Evolutionary conservation across 768 basidiomycete genomes (phyloP).

Genomic region (Crassisporium funariophilum): DNA sequence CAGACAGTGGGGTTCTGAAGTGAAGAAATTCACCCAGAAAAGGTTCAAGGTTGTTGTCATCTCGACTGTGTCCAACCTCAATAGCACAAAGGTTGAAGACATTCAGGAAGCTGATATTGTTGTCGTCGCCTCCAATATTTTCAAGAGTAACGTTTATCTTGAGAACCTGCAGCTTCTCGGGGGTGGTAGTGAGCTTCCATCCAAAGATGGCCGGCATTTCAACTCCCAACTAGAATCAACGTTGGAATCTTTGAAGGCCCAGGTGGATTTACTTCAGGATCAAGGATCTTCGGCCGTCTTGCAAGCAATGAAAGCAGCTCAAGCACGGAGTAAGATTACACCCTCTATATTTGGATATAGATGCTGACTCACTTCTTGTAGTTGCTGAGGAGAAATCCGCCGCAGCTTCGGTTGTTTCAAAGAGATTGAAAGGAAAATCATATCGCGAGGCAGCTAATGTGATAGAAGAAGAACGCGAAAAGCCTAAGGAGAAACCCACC

Average conservation of each 20-base stretch:
- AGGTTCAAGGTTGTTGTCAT: conserved; percentile 68
- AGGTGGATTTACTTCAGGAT: conserved; percentile 68
- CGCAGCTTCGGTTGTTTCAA: conserved; percentile 50
- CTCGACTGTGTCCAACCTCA: conserved; percentile 69
- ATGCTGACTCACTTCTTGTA: conserved; percentile 8
- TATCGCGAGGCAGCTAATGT: conserved; percentile 65
- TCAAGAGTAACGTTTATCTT: conserved; percentile 75
- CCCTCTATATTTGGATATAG: background rate
- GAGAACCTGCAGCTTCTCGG: conserved; percentile 75
- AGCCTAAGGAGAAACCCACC: conserved; percentile 7
- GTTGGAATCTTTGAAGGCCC: conserved; percentile 56
- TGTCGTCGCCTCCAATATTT: conserved; percentile 84
- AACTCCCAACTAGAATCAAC: conserved; percentile 74
- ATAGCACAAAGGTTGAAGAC: conserved; percentile 69
- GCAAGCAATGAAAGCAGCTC: conserved; percentile 63
- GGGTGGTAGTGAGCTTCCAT: conserved; percentile 67
- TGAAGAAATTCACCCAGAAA: conserved; percentile 73
- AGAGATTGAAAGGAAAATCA: conserved; percentile 74
- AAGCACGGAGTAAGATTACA: conserved; percentile 53
- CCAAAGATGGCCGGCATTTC: conserved; percentile 87
- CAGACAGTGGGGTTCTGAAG: conserved; percentile 88
- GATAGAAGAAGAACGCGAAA: conserved; percentile 25
- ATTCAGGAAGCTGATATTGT: conserved; percentile 84
- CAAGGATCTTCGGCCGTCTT: conserved; percentile 65
- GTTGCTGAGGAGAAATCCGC: conserved; percentile 53